Percentiles rank a stretch among this genome's conserved stretches.
These are phyloP conservation scores for Pleodorina starrii DNA, from an alignment of 139 green algal genomes.

Conservation along the genomic window DNA sequence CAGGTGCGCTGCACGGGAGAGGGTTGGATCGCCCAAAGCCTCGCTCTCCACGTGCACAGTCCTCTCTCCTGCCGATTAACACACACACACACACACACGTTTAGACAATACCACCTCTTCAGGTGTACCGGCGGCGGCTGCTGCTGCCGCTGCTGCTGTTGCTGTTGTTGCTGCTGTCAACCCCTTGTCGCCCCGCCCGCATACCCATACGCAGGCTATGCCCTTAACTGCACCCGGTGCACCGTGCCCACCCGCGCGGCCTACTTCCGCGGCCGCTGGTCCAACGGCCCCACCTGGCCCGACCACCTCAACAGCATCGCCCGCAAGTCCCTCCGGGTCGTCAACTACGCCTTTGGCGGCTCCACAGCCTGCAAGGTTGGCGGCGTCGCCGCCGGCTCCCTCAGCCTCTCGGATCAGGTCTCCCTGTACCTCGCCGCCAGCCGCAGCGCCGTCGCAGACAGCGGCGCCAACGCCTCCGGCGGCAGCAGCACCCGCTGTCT, in stretches of 20 bases:
- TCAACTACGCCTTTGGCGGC: conserved; percentile 22
- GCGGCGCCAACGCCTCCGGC: neutral
- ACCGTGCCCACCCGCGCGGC: neutral
- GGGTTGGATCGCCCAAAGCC: no score
- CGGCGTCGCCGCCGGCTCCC: neutral
- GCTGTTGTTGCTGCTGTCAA: neutral
- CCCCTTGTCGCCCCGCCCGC: no score
- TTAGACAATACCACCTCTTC: neutral
- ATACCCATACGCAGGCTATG: neutral
- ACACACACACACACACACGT: neutral
- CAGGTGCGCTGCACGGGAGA: no score
- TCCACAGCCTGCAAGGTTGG: neutral
- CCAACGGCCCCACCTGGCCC: neutral
- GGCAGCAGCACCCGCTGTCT: neutral
- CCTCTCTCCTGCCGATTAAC: neutral
- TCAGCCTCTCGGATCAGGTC: neutral
- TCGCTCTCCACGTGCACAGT: no score
- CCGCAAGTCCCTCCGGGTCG: neutral
- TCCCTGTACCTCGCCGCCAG: neutral
- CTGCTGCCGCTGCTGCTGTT: neutral
- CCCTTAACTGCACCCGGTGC: neutral
- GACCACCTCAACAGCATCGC: neutral
- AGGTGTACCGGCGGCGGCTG: neutral
- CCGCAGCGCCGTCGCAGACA: neutral
- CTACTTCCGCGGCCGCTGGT: neutral